Conservation (phyloP, 176 grass and related monocot genomes). For the Triticum dicoccoides region DNA sequence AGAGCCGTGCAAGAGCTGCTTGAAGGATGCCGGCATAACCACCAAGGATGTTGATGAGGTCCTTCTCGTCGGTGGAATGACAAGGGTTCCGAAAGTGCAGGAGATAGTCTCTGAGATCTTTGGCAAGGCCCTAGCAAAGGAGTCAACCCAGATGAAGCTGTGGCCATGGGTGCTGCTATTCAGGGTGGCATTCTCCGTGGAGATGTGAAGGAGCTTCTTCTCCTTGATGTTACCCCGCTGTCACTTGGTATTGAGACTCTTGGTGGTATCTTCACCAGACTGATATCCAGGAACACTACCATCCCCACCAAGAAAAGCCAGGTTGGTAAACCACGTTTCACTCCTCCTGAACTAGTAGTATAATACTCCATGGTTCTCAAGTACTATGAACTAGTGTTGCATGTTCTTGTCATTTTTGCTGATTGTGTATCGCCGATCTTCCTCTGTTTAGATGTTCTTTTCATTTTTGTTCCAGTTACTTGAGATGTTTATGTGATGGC, state of each 20-base stretch:
- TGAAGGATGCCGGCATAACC: conserved; percentile 43
- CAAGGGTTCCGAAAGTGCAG: conserved; percentile 49
- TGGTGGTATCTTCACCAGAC: conserved; percentile 48
- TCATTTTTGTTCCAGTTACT: too few species aligned
- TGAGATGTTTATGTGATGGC: too few species aligned
- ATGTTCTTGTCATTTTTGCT: too few species aligned
- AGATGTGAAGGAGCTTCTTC: conserved; percentile 60
- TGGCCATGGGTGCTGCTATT: conserved; percentile 47
- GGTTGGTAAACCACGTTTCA: too few species aligned
- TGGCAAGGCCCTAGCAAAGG: conserved; percentile 46
- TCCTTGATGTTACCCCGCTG: conserved; percentile 53
- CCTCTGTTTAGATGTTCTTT: too few species aligned
- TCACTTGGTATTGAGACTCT: conserved; percentile 56
- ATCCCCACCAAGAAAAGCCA: too few species aligned
- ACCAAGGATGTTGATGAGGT: conserved; percentile 48
- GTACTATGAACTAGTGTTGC: too few species aligned
- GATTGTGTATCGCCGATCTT: too few species aligned
- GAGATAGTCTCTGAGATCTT: conserved; percentile 43
- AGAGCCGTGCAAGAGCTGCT: conserved; percentile 49
- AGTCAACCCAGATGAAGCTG: conserved; percentile 50
- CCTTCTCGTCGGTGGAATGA: conserved; percentile 51
- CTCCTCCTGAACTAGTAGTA: too few species aligned
- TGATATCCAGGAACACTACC: conserved; percentile 3
- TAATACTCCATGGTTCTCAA: too few species aligned
- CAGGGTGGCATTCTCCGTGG: conserved; percentile 50